These are phyloP conservation scores for Leishmania gerbilli DNA, from an alignment of 208 protist species.

Conservation along the genomic window DNA sequence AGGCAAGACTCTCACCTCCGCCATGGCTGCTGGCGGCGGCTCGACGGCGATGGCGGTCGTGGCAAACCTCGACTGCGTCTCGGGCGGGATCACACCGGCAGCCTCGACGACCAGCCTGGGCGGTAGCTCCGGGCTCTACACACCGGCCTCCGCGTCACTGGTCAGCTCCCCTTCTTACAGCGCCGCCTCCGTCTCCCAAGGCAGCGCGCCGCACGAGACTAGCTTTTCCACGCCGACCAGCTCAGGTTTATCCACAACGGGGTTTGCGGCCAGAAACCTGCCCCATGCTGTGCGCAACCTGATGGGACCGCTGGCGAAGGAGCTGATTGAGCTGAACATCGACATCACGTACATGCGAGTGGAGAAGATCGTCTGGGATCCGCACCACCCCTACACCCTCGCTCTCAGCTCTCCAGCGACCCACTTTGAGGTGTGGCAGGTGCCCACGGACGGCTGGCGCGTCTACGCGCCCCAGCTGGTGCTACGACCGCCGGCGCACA, in stretches of 20 bases:
- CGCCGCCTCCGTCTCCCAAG: slow-evolving; percentile 16
- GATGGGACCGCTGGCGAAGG: slow-evolving; percentile 35
- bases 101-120: slow-evolving; percentile 29
- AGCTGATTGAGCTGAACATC: slow-evolving; percentile 80
- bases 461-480: slow-evolving; percentile 67
- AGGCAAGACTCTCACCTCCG: slow-evolving; percentile 40
- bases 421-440: slow-evolving; percentile 85
- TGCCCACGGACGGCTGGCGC: slow-evolving; percentile 42
- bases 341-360: slow-evolving; percentile 61
- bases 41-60: slow-evolving; percentile 53
- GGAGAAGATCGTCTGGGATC: slow-evolving; percentile 85
- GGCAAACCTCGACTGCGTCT: slow-evolving; percentile 22
- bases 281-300: slow-evolving; percentile 22
- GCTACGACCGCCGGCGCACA: slow-evolving; percentile 71
- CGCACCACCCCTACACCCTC: slow-evolving; percentile 86
- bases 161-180: slow-evolving; percentile 13
- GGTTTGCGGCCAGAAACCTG: slow-evolving; percentile 5
- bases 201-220: slow-evolving; percentile 19
- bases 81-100: slow-evolving; percentile 22
- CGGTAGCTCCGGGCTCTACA: slow-evolving; percentile 26
- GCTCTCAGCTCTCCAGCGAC: slow-evolving; percentile 64
- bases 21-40: slow-evolving; percentile 46
- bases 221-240: slow-evolving; percentile 16
- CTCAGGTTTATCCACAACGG: not conserved
- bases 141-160: slow-evolving; percentile 17